Base-by-base conservation (phyloP, 2,329 filamentous ascomycete genomes). In the Scopulariopsis brevicaulis region DNA sequence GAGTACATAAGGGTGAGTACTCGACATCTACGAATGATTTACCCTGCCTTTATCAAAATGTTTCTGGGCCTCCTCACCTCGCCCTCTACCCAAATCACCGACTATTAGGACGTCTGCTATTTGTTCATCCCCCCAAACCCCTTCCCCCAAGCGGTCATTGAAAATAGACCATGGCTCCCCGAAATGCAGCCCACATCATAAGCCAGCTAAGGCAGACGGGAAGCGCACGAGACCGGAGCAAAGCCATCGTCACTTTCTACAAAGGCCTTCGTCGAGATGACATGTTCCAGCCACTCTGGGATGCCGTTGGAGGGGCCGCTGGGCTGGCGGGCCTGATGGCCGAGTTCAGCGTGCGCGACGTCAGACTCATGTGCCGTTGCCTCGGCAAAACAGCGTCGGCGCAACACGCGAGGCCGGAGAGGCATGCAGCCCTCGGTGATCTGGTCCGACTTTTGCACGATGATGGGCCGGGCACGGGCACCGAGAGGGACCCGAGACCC, bases 331-430 rank as follows among this genome's bases (percentile, higher is more conserved):
- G 14, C 3, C 37, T 66, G 25, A 66, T 67, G 65, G 58, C 60
- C 24, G 60, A 63, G n/a, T 64, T 67, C 52, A 67, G 65, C 57
- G 59, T 66, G 18, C 51, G 52, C 24, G 65, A 66, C 24, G 59
- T 67, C 0, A 58, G 59, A 4, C 2, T 25, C 5, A 20, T 65
- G 3, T 67, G 64, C 34, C 61, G 55, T 6, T 35, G 34, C 15
- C 60, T 67, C 3, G 65, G 65, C 8, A 37, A 56, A 3, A 66
- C 65, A 2, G 56, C 64, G 1, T 63, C 64, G 1, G 64, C 65
- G 2, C 12, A 32, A 8, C 61, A 63, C 5, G 62, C 54, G 15
- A 63, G 60, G 12, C 18, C 59, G 0, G 65, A 66, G 37, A 65
- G 65, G 22, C 64, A 63, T 3, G 58, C 58, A 5, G 65, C 60